Evolutionary conservation across 805 yeast species (phyloP).

Genomic region (Lipomyces spencermartinsiae): DNA sequence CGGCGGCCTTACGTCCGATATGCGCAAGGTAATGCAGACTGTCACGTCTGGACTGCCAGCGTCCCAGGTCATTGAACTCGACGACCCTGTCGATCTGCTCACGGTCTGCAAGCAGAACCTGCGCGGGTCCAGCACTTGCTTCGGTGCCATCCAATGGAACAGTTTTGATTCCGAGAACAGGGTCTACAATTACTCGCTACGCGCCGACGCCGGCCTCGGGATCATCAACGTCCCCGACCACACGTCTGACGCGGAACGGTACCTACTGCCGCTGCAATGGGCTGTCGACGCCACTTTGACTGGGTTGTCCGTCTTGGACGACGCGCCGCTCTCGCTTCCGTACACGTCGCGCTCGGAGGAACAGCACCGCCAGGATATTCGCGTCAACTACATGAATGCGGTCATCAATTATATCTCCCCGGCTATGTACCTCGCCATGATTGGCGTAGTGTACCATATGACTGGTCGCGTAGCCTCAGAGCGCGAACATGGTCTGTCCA

Average conservation of each 20-base stretch:
- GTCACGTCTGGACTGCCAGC: constrained; percentile 45
- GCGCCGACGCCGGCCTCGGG: constrained; percentile 45
- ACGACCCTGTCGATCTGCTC: constrained; percentile 40
- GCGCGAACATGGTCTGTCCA: constrained; percentile 45
- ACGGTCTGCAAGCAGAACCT: constrained; percentile 43
- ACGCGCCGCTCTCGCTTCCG: constrained; percentile 39
- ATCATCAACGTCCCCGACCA: constrained; percentile 39
- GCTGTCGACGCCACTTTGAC: constrained; percentile 43
- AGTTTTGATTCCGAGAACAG: constrained; percentile 39
- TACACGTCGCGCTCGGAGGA: constrained; percentile 41
- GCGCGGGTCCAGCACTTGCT: constrained; percentile 44
- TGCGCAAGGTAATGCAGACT: constrained; percentile 41
- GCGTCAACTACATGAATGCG: constrained; percentile 42
- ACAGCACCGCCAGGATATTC: constrained; percentile 37
- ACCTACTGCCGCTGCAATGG: constrained; percentile 47
- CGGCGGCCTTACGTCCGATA: constrained; percentile 39
- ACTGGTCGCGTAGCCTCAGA: constrained; percentile 46
- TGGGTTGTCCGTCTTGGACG: constrained; percentile 16
- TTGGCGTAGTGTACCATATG: constrained; percentile 48
- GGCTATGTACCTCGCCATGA: constrained; percentile 45
- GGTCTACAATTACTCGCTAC: constrained; percentile 46
- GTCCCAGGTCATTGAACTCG: constrained; percentile 39
- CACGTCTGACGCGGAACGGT: constrained; percentile 42
- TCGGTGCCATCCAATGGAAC: constrained; percentile 47
- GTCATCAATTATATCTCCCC: constrained; percentile 45